A percentile compares a stretch with the other conserved stretches of the same genome.
Conservation (phyloP, 2,329 filamentous ascomycete genomes). For the Eutypa lata region DNA sequence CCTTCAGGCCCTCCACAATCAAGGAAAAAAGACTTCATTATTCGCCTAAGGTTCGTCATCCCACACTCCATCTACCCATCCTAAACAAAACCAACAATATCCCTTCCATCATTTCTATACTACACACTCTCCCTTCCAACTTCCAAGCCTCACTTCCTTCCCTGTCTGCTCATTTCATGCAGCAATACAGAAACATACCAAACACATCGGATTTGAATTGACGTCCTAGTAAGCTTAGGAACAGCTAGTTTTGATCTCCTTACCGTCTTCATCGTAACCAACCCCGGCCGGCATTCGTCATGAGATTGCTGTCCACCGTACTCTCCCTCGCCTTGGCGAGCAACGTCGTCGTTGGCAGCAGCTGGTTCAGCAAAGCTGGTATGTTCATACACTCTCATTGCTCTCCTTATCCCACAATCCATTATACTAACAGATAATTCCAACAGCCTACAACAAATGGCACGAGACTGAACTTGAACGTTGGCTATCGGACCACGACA, state of each 20-base stretch:
- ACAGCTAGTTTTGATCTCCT: background rate
- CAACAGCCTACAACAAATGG: slow-evolving; percentile 94
- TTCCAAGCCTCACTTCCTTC: background rate
- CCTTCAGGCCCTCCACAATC: background rate
- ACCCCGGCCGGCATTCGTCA: slow-evolving; percentile 37
- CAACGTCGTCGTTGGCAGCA: slow-evolving; percentile 67
- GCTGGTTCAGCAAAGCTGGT: slow-evolving; percentile 87
- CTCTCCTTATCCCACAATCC: slow-evolving; percentile 3
- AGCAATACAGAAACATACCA: background rate
- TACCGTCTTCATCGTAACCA: background rate
- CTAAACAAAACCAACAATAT: background rate
- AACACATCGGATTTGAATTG: background rate
- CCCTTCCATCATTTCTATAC: background rate
- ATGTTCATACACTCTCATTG: slow-evolving; percentile 38
- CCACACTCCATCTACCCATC: background rate
- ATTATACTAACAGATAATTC: slow-evolving; percentile 23
- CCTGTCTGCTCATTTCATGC: background rate
- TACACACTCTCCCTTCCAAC: background rate
- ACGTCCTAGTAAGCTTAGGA: background rate
- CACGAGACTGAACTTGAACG: slow-evolving; percentile 96
- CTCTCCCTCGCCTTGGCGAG: slow-evolving; percentile 70
- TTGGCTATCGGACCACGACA: slow-evolving; percentile 89
- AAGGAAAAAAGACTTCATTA: background rate
- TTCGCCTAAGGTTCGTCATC: background rate
- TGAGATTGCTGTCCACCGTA: slow-evolving; percentile 75